Evolutionary conservation across 306 rosid species (phyloP), one percentile per base, ranked within the genome.

Genomic region (Senna siamea): DNA sequence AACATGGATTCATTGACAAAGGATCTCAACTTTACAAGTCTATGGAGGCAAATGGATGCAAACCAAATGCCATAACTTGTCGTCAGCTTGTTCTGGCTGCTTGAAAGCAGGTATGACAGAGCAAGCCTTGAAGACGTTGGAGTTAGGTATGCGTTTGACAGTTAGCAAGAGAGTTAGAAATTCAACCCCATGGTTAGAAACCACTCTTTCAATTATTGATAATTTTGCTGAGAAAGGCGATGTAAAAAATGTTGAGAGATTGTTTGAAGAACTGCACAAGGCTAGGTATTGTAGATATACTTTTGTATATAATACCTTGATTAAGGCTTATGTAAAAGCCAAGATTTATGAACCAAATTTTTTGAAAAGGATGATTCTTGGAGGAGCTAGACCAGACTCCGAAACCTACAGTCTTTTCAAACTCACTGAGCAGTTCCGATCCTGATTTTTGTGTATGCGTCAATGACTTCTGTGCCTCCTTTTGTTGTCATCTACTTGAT

Each of bases 141-240:
- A 87, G 13, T 61, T 89, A 74, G 90, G 96, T 38, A 80, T 73
- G 85, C 80, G 83, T 65, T 58, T 72, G 57, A 78, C 76, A 3
- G 59, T 81, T 55, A 79, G 70, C 85, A 87, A 80, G 70, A 80
- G 59, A 70, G 84, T 95, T 18, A 81, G 86, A 38, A 85, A 86
- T 78, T 92, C 98, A 66, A 84, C 85, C 20, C 97, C 99, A 18
- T 95, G 98, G 97, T 78, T 92, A 84, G 97, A 95, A 82, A 87
- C 96, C 59, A 92, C 96, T 44, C 86, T 81, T 74, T 88, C 85
- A 52, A 90, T 92, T 80, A 69, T 85, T 58, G 96, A 86, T 70
- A 68, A 72, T 70, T 86, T 95, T 57, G 90, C 97, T 22, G 90
- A 84, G 58, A 92, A 67, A 51, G 97, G 99, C 32, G 96, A 92